phyloP scores from a whole-genome alignment of 1,284 basidiomycete genomes.

The Mycosarcoma maydis region DNA sequence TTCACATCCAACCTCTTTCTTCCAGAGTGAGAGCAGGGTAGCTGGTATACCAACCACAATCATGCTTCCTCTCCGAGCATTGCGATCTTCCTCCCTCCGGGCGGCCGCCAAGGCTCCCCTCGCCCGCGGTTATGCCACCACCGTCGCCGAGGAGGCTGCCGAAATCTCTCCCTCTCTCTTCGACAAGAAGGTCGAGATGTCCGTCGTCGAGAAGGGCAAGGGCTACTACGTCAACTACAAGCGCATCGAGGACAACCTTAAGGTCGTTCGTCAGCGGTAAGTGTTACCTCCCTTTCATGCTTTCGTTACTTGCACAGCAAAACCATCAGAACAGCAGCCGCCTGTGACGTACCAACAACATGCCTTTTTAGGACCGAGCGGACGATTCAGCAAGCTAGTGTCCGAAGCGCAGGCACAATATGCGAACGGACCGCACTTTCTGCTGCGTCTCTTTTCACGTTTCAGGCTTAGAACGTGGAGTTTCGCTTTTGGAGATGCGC shows the following conservation, averaged over 20 bases:
- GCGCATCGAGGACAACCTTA: conserved; percentile 65
- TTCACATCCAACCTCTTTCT: conserved; percentile 9
- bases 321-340: not conserved
- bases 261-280: conserved; percentile 63
- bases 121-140: conserved; percentile 62
- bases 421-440: no score
- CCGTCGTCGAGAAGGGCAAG: conserved; percentile 64
- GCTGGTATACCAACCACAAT: conserved; percentile 36
- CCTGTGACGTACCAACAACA: no score
- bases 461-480: no score
- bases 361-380: no score
- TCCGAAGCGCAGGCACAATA: no score
- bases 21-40: conserved; percentile 43
- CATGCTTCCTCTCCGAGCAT: conserved; percentile 56
- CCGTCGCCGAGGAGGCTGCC: conserved; percentile 63
- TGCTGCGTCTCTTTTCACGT: no score
- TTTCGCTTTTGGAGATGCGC: no score
- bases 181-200: conserved; percentile 66
- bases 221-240: conserved; percentile 67
- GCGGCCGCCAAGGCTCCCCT: conserved; percentile 49
- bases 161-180: conserved; percentile 57
- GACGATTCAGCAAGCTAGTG: no score
- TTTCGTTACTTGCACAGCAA: not conserved
- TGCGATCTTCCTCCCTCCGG: conserved; percentile 48
- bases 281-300: conserved; percentile 7